Evolutionary conservation across 2,329 filamentous ascomycete genomes (phyloP).

Genomic region (Pyrenophora teres): DNA sequence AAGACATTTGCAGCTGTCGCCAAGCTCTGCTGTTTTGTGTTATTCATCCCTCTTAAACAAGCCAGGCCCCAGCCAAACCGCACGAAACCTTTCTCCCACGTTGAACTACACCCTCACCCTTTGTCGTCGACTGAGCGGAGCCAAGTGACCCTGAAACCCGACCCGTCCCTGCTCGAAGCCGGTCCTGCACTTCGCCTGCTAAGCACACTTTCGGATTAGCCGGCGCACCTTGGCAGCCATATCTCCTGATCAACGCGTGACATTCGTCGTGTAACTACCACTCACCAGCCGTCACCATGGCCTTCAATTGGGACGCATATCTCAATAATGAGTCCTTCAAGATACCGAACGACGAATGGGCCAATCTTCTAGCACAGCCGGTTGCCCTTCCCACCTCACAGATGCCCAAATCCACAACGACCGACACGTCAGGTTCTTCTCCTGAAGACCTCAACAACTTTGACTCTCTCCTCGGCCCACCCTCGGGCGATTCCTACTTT

Average conservation of each 20-base stretch:
- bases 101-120: slow-evolving; percentile 5
- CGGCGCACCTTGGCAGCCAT: slow-evolving; percentile 27
- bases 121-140: slow-evolving; percentile 1
- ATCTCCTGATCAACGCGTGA: slow-evolving; percentile 49
- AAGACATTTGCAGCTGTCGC: slow-evolving; percentile 21
- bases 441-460: slow-evolving; percentile 41
- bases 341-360: slow-evolving; percentile 47
- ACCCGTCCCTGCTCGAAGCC: slow-evolving; percentile 17
- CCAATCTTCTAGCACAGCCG: slow-evolving; percentile 40
- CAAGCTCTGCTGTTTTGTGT: slow-evolving; percentile 18
- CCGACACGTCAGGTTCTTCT: slow-evolving; percentile 39
- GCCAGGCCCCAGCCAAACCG: slow-evolving; percentile 7
- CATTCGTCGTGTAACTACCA: slow-evolving; percentile 33
- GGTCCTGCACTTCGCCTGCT: slow-evolving; percentile 22
- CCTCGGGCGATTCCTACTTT: slow-evolving; percentile 43
- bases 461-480: slow-evolving; percentile 35
- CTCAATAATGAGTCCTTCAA: slow-evolving; percentile 45
- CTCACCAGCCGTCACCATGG: slow-evolving; percentile 41
- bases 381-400: slow-evolving; percentile 34
- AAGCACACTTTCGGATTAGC: slow-evolving; percentile 35
- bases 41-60: slow-evolving; percentile 28
- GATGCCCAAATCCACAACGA: slow-evolving; percentile 44
- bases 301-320: slow-evolving; percentile 48
- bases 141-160: slow-evolving; percentile 9
- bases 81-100: slow-evolving; percentile 5